These are phyloP conservation scores for Penicillium sp. DNA, from an alignment of 2,329 filamentous ascomycete species.

Conservation along the genomic window DNA sequence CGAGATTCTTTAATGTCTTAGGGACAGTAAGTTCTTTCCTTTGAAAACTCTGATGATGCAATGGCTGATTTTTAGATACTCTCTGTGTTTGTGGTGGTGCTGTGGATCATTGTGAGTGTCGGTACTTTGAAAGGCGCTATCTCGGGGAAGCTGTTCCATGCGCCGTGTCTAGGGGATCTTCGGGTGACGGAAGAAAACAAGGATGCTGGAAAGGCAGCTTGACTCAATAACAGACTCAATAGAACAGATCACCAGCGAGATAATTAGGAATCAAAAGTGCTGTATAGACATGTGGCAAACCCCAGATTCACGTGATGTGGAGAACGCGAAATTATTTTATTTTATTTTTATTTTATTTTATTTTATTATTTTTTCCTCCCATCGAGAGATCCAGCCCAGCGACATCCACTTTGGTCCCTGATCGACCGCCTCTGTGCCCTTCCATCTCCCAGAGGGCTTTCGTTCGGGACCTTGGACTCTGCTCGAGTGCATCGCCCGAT, in stretches of 20 bases:
- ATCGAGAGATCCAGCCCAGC: slow-evolving; percentile 24
- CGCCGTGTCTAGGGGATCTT: slow-evolving; percentile 52
- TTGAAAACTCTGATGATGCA: not conserved
- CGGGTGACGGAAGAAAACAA: slow-evolving; percentile 17
- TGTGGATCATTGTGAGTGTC: slow-evolving; percentile 56
- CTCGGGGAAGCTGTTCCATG: slow-evolving; percentile 52
- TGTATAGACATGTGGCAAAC: slow-evolving; percentile 1
- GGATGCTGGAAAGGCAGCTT: slow-evolving; percentile 18
- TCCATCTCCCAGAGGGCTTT: slow-evolving; percentile 5
- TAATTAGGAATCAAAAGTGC: not conserved
- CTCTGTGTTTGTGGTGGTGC: slow-evolving; percentile 49
- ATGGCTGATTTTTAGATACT: slow-evolving; percentile 40
- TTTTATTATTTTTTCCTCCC: slow-evolving; percentile 17
- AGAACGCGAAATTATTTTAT: slow-evolving; percentile 19
- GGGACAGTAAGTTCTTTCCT: slow-evolving; percentile 44
- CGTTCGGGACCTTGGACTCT: not conserved
- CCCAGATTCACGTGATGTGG: slow-evolving; percentile 24
- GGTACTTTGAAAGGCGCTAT: slow-evolving; percentile 51
- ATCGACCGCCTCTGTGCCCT: slow-evolving; percentile 15
- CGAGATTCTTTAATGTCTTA: slow-evolving; percentile 55
- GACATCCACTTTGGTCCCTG: slow-evolving; percentile 23
- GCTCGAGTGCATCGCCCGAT: not conserved
- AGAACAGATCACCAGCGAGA: too few species aligned
- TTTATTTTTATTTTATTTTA: slow-evolving; percentile 22
- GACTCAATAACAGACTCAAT: not conserved